phyloP scores from a whole-genome alignment of 1,284 basidiomycete species.

The Papiliotrema fonsecae region DNA sequence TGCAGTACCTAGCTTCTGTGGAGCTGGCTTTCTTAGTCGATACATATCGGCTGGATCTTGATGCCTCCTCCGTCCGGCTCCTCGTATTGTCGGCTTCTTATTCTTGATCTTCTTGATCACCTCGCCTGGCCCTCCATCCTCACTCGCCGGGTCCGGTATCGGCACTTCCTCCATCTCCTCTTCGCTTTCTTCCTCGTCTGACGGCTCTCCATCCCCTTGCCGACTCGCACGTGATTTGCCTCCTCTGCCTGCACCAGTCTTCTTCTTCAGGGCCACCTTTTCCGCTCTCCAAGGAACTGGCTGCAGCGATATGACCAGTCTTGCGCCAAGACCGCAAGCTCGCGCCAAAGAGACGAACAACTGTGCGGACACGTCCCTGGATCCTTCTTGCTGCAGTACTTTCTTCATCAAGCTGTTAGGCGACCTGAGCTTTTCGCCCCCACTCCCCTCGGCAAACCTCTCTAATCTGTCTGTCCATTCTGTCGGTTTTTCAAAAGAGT shows the following conservation, averaged over 20 bases:
- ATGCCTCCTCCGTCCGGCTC: constrained; percentile 22
- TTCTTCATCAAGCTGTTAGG: constrained; percentile 86
- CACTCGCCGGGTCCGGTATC: constrained; percentile 19
- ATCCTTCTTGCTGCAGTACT: constrained; percentile 71
- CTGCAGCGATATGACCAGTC: constrained; percentile 86
- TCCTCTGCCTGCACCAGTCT: constrained; percentile 25
- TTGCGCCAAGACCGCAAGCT: constrained; percentile 76
- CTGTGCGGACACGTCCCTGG: constrained; percentile 81
- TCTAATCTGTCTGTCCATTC: background rate
- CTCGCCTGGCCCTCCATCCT: constrained; percentile 11
- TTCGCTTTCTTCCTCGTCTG: constrained; percentile 34
- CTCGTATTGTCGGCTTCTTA: constrained; percentile 50
- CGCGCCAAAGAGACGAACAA: constrained; percentile 88
- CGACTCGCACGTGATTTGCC: constrained; percentile 27
- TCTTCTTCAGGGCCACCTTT: constrained; percentile 41
- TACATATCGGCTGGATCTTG: constrained; percentile 41
- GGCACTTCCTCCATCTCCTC: constrained; percentile 47
- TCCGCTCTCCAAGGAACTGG: constrained; percentile 72
- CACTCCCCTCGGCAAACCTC: constrained; percentile 46
- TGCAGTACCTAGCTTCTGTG: constrained; percentile 21
- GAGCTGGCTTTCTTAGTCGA: constrained; percentile 26
- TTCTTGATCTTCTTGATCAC: constrained; percentile 19
- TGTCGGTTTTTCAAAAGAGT: constrained; percentile 3
- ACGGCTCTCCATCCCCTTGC: constrained; percentile 28
- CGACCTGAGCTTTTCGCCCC: constrained; percentile 66